Evolutionary conservation across 805 yeast genomes (phyloP).

Genomic region (Wickerhamiella cacticola): DNA sequence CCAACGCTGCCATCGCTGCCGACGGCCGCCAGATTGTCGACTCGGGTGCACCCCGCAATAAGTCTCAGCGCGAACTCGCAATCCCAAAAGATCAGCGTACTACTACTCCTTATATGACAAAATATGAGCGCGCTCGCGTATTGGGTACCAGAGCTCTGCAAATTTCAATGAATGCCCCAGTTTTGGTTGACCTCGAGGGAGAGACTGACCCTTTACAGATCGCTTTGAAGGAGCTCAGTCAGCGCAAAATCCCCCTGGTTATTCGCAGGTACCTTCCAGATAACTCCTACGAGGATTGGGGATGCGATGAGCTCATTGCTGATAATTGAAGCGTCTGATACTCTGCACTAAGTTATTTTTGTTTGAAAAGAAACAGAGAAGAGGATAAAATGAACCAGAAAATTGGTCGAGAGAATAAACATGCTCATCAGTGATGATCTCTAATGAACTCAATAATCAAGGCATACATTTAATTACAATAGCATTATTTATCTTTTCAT

Average conservation of each 20-base stretch:
- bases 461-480: too few relatives aligned
- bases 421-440: too few relatives aligned
- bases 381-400: too few relatives aligned
- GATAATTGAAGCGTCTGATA: slow-evolving; percentile 39
- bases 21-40: slow-evolving; percentile 64
- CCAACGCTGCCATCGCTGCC: slow-evolving; percentile 41
- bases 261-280: slow-evolving; percentile 95
- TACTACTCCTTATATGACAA: slow-evolving; percentile 98
- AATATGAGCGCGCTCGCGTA: slow-evolving; percentile 95
- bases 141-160: slow-evolving; percentile 96
- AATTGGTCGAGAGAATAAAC: neutral
- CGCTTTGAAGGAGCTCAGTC: slow-evolving; percentile 93
- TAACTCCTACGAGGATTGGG: slow-evolving; percentile 97
- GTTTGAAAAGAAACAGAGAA: neutral
- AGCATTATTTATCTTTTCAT: too few relatives aligned
- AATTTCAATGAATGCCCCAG: slow-evolving; percentile 97
- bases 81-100: slow-evolving; percentile 79
- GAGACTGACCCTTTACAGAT: slow-evolving; percentile 98
- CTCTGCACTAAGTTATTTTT: neutral
- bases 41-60: slow-evolving; percentile 48
- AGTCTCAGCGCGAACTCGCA: slow-evolving; percentile 67
- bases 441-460: too few relatives aligned
- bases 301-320: slow-evolving; percentile 91
- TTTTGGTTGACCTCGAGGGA: slow-evolving; percentile 93
- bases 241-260: slow-evolving; percentile 87